These are phyloP conservation scores for Quaeritorhiza haematococci DNA, from an alignment of 371 early-diverging fungal genomes.

Conservation along the genomic window DNA sequence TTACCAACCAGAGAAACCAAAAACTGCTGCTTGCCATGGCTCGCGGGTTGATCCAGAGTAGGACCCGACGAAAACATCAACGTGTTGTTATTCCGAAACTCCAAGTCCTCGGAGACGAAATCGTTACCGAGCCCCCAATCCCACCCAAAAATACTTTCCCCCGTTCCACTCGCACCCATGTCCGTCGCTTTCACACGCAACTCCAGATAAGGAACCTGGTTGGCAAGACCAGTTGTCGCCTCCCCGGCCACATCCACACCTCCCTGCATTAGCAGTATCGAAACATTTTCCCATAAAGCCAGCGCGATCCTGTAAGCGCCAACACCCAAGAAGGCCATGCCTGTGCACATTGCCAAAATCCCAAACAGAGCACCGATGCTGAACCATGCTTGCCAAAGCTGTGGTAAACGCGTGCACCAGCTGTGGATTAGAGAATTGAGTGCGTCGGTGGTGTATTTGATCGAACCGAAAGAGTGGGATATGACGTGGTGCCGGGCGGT, in stretches of 20 bases:
- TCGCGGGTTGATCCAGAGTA: constrained; percentile 10
- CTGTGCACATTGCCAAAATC: constrained; percentile 43
- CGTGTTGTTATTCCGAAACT: constrained; percentile 16
- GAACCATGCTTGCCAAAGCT: constrained; percentile 62
- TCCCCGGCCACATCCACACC: not conserved
- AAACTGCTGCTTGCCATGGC: constrained; percentile 8
- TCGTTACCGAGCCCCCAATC: too few relatives aligned
- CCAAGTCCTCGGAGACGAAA: not conserved
- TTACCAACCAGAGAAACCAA: constrained; percentile 28
- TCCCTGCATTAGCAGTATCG: not conserved
- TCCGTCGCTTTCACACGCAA: not conserved
- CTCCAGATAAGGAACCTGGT: constrained; percentile 29
- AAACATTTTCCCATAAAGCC: not conserved
- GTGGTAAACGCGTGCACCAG: constrained; percentile 39
- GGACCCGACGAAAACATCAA: constrained; percentile 21
- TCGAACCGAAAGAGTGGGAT: constrained; percentile 12
- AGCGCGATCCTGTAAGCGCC: constrained; percentile 38
- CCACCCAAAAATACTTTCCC: too few relatives aligned
- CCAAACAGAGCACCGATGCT: constrained; percentile 49
- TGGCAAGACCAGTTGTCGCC: not conserved
- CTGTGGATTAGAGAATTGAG: constrained; percentile 46
- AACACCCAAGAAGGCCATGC: constrained; percentile 45
- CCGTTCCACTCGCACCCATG: not conserved
- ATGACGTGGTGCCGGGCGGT: too few relatives aligned
- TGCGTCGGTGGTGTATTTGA: constrained; percentile 56